phyloP scores from a whole-genome alignment of 192 early-diverging fungal genomes.

The Rhizophagus prolifer region DNA sequence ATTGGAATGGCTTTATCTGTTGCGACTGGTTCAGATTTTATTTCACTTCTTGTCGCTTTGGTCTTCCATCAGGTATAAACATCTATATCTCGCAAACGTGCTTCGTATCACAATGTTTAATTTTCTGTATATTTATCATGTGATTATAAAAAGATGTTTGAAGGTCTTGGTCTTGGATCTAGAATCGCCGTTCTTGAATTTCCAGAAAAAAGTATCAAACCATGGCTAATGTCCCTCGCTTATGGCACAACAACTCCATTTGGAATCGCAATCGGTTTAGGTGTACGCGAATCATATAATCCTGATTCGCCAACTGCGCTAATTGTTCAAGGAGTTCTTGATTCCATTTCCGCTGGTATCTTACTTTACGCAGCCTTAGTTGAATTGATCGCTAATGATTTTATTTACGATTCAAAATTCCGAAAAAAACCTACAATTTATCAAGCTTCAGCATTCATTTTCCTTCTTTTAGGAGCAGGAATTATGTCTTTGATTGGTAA shows the following conservation, averaged over 20 bases:
- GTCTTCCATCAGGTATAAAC: conserved; percentile 72
- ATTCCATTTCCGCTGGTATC: conserved; percentile 79
- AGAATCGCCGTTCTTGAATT: conserved; percentile 60
- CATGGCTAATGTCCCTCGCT: conserved; percentile 54
- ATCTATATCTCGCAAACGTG: not conserved
- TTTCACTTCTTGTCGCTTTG: conserved; percentile 61
- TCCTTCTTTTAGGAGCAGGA: conserved; percentile 69
- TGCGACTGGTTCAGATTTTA: conserved; percentile 56
- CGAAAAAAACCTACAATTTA: conserved; percentile 27
- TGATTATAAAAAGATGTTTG: conserved; percentile 56
- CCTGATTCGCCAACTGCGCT: conserved; percentile 52
- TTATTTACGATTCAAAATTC: conserved; percentile 59
- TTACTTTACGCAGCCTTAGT: conserved; percentile 76
- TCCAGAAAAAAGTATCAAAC: conserved; percentile 37
- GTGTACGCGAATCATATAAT: conserved; percentile 60
- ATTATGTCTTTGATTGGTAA: conserved; percentile 80
- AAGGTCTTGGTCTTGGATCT: conserved; percentile 75
- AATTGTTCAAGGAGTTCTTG: conserved; percentile 73
- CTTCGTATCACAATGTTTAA: not conserved
- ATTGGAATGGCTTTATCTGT: conserved; percentile 70
- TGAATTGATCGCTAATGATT: conserved; percentile 71
- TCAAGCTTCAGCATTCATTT: conserved; percentile 53
- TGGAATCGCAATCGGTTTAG: conserved; percentile 79
- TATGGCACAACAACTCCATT: conserved; percentile 83
- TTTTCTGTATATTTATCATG: not conserved